phyloP scores from a whole-genome alignment of 225 moss, liverwort and hornwort genomes.

The Lunularia cruciata region DNA sequence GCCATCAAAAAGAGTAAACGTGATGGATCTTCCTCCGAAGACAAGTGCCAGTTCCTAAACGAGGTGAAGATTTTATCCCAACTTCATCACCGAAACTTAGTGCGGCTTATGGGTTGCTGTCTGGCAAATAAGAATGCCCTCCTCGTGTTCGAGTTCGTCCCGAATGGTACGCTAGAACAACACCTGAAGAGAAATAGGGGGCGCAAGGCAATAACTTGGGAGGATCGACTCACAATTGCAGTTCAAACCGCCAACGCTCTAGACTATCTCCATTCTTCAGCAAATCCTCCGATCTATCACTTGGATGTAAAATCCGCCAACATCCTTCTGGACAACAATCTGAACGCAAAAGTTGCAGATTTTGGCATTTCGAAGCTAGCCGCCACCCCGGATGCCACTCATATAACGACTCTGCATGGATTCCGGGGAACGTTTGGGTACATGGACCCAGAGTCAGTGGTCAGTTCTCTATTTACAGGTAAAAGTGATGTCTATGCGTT shows the following conservation, averaged over 20 bases:
- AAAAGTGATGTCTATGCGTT: constrained; percentile 39
- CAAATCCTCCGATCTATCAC: constrained; percentile 42
- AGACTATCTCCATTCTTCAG: constrained; percentile 40
- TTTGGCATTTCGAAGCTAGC: constrained; percentile 42
- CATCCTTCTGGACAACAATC: constrained; percentile 36
- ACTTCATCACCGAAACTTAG: constrained; percentile 21
- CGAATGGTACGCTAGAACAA: constrained; percentile 18
- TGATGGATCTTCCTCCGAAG: background rate
- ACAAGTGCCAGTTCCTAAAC: background rate
- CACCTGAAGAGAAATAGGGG: constrained; percentile 1
- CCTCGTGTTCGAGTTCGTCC: constrained; percentile 23
- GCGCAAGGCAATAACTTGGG: constrained; percentile 18
- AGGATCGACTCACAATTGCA: constrained; percentile 28
- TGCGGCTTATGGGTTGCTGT: constrained; percentile 26
- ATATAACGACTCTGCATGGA: constrained; percentile 28
- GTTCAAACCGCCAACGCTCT: constrained; percentile 40
- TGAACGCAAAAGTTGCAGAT: constrained; percentile 40
- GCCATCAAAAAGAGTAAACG: constrained; percentile 5
- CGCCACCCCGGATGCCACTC: constrained; percentile 25
- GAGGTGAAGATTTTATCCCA: constrained; percentile 23
- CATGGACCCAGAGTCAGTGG: constrained; percentile 39
- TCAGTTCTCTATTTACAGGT: constrained; percentile 25
- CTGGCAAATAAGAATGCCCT: constrained; percentile 13
- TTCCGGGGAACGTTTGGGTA: constrained; percentile 24
- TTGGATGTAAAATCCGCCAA: constrained; percentile 47